Base-by-base conservation (phyloP, 371 early-diverging fungal species). In the Chytridiales sp. region DNA sequence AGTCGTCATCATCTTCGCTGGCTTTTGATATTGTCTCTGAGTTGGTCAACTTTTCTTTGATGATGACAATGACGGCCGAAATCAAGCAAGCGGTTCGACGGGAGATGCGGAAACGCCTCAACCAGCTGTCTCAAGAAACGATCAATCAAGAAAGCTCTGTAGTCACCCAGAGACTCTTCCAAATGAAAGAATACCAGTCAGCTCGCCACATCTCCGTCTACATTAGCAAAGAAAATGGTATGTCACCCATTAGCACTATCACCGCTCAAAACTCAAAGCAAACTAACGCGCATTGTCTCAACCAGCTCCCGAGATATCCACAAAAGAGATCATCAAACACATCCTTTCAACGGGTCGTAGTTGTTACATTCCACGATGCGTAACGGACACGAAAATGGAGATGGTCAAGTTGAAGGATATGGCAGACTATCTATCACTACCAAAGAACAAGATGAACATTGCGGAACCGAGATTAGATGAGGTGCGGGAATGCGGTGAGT, bases 401-500 rank as follows among this genome's bases (percentile, higher is more conserved):
- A 83, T 83, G 83, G 71, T 84, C 9, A 53, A 38, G 24, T 24
- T 83, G n/a, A 19, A 34, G 0, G 57, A 53, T 1, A 30, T 13
- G 24, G 42, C 41, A 0, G 79, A 77, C 21, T 61, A 69, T 27
- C 49, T 44, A 1, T 24, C 26, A 1, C 57, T 84, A 27, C 55
- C 63, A 0, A 13, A 17, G 38, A 82, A 84, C 62, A 61, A 44
- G 41, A 84, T 85, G 83, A 74, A 74, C 26, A 83, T 83, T 41
- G 66, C 64, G 8, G 84, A 82, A 39, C 83, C 83, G 4, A 6
- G 21, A 24, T 9, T 49, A 49, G 55, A 4, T 17, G 59, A 22
- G 44, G n/a, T 30, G 50, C 53, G 65, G 30, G 58, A 52, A 26
- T 47, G 57, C 32, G 51, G 54, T 54, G 29, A 6, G 41, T 13